Evolutionary conservation across 192 early-diverging fungal species (phyloP).

Genomic region (Pilaira anomala): DNA sequence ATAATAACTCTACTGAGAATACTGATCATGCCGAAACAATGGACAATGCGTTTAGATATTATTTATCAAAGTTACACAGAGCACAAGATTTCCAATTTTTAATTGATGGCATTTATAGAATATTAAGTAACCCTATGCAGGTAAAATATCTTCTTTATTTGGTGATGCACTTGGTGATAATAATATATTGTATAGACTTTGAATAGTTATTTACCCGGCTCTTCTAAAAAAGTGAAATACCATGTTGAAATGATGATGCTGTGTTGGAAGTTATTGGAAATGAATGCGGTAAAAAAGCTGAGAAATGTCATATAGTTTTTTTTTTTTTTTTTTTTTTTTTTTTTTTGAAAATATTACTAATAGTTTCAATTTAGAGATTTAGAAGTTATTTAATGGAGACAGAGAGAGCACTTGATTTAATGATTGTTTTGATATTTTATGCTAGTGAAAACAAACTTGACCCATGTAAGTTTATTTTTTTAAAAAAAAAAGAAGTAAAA

Average conservation of each 20-base stretch:
- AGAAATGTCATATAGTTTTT: no score
- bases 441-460: constrained; percentile 58
- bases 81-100: constrained; percentile 83
- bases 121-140: constrained; percentile 79
- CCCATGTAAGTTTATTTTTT: constrained; percentile 39
- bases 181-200: constrained; percentile 36
- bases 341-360: background rate
- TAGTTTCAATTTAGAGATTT: constrained; percentile 51
- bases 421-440: constrained; percentile 61
- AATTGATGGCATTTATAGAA: constrained; percentile 68
- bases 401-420: constrained; percentile 57
- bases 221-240: constrained; percentile 61
- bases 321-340: no score
- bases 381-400: constrained; percentile 57
- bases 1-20: background rate
- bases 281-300: constrained; percentile 65
- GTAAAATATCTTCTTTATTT: background rate
- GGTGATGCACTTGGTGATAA: background rate
- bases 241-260: constrained; percentile 74
- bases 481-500: background rate
- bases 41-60: constrained; percentile 76
- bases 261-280: constrained; percentile 82
- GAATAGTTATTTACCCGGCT: constrained; percentile 73
- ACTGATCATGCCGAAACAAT: background rate
- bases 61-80: constrained; percentile 77